These are phyloP conservation scores for Hippophae gyantsensis DNA, from an alignment of 306 rosid genomes.

Conservation along the genomic window DNA sequence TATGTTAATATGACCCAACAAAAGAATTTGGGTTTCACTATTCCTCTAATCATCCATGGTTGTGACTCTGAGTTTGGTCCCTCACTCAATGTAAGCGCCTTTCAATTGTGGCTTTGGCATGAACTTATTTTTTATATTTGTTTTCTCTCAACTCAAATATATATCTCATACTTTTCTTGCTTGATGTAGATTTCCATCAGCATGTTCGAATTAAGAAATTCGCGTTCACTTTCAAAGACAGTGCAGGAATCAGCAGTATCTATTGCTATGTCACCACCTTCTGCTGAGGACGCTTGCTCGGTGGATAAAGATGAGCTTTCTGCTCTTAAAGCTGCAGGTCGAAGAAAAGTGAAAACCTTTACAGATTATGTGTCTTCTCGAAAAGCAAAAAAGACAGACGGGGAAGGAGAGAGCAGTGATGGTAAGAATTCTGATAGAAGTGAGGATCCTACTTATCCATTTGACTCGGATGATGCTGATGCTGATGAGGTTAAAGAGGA, in stretches of 20 bases:
- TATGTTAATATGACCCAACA: conserved; percentile 15
- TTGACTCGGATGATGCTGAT: conserved; percentile 15
- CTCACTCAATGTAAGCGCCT: conserved; percentile 25
- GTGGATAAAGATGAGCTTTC: conserved; percentile 22
- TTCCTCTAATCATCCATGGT: conserved; percentile 20
- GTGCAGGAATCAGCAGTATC: conserved; percentile 17
- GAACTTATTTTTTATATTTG: neutral
- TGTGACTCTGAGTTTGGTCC: conserved; percentile 3
- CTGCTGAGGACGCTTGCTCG: conserved; percentile 2
- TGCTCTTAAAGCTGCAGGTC: conserved; percentile 18
- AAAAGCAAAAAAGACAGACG: conserved; percentile 11
- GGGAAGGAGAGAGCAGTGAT: conserved; percentile 17
- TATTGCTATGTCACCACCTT: conserved; percentile 12
- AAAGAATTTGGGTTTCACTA: conserved; percentile 14
- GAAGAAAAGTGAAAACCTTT: conserved; percentile 28
- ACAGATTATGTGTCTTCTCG: conserved; percentile 23
- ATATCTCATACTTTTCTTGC: neutral
- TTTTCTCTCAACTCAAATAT: neutral
- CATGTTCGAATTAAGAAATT: conserved; percentile 18
- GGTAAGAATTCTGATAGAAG: conserved; percentile 8
- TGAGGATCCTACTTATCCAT: conserved; percentile 18
- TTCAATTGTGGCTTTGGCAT: neutral
- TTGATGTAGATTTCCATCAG: conserved; percentile 19
- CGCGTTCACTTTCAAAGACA: conserved; percentile 6
- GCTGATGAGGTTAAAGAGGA: conserved; percentile 7